Evolutionary conservation across 78 protist species (phyloP).

Genomic region (Isochrysis galbana): DNA sequence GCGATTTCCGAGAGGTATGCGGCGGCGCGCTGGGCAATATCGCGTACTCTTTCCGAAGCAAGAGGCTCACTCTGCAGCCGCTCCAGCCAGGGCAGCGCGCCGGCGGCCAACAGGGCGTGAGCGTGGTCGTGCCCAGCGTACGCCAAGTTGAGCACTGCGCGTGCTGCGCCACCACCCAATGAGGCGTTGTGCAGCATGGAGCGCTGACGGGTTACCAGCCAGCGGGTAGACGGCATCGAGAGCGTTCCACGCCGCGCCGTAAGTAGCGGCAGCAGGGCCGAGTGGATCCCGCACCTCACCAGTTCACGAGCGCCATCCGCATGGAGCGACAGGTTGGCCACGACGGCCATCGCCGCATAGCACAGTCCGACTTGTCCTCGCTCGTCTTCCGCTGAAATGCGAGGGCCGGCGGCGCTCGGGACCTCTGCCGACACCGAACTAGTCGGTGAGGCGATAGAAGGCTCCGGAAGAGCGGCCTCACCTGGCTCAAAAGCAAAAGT

Average conservation of each 20-base stretch:
- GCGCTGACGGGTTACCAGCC: not conserved
- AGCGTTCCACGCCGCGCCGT: not conserved
- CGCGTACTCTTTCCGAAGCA: not conserved
- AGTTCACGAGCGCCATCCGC: not conserved
- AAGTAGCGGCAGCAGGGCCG: not conserved
- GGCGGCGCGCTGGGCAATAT: not conserved
- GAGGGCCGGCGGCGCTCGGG: not conserved
- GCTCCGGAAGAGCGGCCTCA: not conserved
- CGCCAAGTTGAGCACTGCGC: not conserved
- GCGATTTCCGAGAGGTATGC: not conserved
- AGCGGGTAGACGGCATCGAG: not conserved
- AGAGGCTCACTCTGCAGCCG: not conserved
- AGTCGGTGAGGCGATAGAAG: not conserved
- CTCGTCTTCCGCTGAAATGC: not conserved
- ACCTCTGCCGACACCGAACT: not conserved
- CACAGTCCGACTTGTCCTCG: not conserved
- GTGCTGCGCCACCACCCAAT: not conserved
- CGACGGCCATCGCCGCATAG: not conserved
- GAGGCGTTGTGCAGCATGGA: not conserved
- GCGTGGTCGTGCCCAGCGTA: not conserved
- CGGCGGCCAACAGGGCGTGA: not conserved
- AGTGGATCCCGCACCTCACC: not conserved
- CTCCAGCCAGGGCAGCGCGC: not conserved
- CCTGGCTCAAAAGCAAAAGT: not conserved
- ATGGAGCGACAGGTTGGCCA: not conserved